These are phyloP conservation scores for Cyphellophora europaea DNA, from an alignment of 2,329 filamentous ascomycete genomes.

Conservation along the genomic window DNA sequence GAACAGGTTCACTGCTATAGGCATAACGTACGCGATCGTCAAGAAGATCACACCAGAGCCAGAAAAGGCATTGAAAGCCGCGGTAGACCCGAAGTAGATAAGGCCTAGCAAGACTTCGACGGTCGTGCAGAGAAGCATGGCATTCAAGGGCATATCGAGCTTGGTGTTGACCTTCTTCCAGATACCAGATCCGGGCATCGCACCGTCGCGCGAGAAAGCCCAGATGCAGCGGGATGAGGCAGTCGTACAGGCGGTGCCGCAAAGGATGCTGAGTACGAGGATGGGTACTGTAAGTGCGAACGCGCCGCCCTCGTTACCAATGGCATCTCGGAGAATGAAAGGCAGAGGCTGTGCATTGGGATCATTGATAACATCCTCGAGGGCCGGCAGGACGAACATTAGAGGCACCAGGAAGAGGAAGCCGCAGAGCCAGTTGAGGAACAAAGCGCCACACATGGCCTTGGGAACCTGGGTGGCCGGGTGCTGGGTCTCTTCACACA, in stretches of 20 bases:
- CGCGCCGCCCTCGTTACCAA: conserved; percentile 61
- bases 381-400: conserved; percentile 59
- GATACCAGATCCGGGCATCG: conserved; percentile 58
- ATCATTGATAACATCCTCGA: conserved; percentile 46
- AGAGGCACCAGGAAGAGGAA: conserved; percentile 61
- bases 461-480: conserved; percentile 47
- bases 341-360: conserved; percentile 69
- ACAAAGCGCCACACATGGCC: conserved; percentile 59
- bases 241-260: conserved; percentile 64
- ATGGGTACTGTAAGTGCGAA: conserved; percentile 69
- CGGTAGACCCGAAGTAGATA: conserved; percentile 39
- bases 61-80: conserved; percentile 40
- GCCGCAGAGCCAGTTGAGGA: conserved; percentile 58
- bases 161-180: conserved; percentile 58
- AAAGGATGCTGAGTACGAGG: conserved; percentile 67
- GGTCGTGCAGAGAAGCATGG: conserved; percentile 30
- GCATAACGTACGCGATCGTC: conserved; percentile 47
- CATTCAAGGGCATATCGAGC: conserved; percentile 56
- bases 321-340: conserved; percentile 36
- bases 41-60: conserved; percentile 49
- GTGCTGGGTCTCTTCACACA: conserved; percentile 63
- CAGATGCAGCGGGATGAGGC: conserved; percentile 67
- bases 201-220: conserved; percentile 66
- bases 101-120: conserved; percentile 39
- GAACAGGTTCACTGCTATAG: conserved; percentile 42